Evolutionary conservation across 192 early-diverging fungal genomes (phyloP).

Genomic region (Jimgerdemannia lactiflua): DNA sequence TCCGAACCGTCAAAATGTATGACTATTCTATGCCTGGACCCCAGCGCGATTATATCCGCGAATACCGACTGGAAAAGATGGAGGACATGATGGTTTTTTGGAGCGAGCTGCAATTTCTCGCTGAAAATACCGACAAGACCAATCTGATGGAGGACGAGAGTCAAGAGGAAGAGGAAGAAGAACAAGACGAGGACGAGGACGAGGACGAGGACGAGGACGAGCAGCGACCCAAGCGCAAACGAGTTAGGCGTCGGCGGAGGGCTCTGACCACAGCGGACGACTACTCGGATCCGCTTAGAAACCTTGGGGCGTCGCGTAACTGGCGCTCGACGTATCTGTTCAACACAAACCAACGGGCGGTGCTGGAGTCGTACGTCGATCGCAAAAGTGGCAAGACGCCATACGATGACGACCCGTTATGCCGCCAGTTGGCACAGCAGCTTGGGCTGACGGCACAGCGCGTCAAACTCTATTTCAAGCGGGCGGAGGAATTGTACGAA

Average conservation of each 20-base stretch:
- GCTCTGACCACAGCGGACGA: not conserved
- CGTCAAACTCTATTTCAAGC: conserved; percentile 15
- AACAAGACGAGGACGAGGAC: too few species aligned
- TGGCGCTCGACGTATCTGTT: conserved; percentile 18
- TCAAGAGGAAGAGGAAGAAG: conserved; percentile 2
- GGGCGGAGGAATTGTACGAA: conserved; percentile 17
- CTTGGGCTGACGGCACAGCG: conserved; percentile 6
- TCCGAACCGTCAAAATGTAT: conserved; percentile 12
- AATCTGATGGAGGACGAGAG: not conserved
- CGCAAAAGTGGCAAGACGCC: conserved; percentile 18
- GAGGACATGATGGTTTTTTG: conserved; percentile 21
- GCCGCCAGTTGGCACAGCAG: conserved; percentile 16
- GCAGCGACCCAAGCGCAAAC: not conserved
- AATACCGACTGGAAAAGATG: conserved; percentile 10
- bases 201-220: not conserved
- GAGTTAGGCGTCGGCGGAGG: not conserved
- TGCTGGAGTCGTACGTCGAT: conserved; percentile 20
- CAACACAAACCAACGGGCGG: conserved; percentile 4
- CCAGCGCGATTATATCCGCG: conserved; percentile 6
- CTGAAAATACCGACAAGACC: conserved; percentile 10
- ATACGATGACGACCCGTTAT: conserved; percentile 16
- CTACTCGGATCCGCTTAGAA: conserved; percentile 8
- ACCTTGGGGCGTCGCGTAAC: conserved; percentile 15
- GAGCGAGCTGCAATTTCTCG: conserved; percentile 22
- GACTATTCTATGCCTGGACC: conserved; percentile 19